These are phyloP conservation scores for Singerocomus inundabilis DNA, from an alignment of 1,284 basidiomycete species.

Conservation along the genomic window DNA sequence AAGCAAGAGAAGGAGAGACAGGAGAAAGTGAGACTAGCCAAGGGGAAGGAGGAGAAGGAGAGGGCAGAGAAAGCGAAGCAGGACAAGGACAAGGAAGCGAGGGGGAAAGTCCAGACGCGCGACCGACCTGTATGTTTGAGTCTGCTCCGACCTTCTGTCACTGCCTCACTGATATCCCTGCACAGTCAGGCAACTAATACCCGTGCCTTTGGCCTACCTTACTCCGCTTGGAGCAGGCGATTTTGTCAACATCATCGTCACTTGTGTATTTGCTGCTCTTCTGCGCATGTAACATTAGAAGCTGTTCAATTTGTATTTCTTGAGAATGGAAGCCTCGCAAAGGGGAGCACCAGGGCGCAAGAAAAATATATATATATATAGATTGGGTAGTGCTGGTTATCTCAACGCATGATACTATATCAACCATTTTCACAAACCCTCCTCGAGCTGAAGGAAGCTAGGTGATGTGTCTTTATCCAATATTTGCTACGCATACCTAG, in stretches of 20 bases:
- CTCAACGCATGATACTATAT: background rate
- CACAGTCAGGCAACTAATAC: conserved; percentile 1
- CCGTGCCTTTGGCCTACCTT: background rate
- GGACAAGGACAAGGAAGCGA: background rate
- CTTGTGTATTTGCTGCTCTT: background rate
- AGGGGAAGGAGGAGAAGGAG: too few relatives aligned
- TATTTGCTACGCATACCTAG: conserved; percentile 14
- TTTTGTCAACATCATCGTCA: conserved; percentile 10
- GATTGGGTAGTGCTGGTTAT: too few relatives aligned
- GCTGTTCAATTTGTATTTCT: background rate
- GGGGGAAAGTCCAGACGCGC: background rate
- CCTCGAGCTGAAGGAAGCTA: background rate
- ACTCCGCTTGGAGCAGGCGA: conserved; percentile 3
- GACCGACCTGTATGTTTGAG: conserved; percentile 4
- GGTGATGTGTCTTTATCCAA: background rate
- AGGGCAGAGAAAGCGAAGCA: background rate
- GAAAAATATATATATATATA: background rate
- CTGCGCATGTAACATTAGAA: conserved; percentile 6
- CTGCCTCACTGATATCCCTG: background rate
- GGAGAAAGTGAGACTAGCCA: too few relatives aligned
- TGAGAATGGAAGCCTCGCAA: background rate
- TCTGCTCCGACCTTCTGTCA: background rate
- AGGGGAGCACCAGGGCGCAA: background rate
- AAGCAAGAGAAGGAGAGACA: background rate
- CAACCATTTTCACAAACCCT: background rate